phyloP scores from a whole-genome alignment of 1,284 basidiomycete species.

The Cutaneotrichosporon sp. region DNA sequence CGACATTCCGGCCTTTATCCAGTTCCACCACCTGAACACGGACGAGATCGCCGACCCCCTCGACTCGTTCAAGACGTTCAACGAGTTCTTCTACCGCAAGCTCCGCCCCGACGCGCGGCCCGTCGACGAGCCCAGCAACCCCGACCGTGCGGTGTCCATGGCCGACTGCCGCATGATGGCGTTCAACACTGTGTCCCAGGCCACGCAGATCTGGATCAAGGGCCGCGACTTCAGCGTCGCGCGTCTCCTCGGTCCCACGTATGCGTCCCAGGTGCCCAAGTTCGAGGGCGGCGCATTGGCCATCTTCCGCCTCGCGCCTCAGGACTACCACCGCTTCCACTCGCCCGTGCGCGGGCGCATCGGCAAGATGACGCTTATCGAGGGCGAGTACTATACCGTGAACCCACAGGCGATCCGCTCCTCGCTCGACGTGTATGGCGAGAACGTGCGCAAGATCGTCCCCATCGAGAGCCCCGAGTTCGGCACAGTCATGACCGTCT shows the following conservation, averaged over 20 bases:
- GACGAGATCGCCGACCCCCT: slow-evolving; percentile 78
- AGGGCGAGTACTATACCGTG: slow-evolving; percentile 88
- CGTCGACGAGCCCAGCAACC: slow-evolving; percentile 66
- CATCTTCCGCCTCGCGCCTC: slow-evolving; percentile 89
- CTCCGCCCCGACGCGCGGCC: slow-evolving; percentile 78
- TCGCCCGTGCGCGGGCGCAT: slow-evolving; percentile 80
- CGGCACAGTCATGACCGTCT: slow-evolving; percentile 82
- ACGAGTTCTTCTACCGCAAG: slow-evolving; percentile 82
- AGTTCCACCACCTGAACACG: slow-evolving; percentile 80
- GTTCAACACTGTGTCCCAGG: slow-evolving; percentile 77
- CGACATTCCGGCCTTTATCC: slow-evolving; percentile 82
- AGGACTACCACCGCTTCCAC: slow-evolving; percentile 97
- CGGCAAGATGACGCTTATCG: slow-evolving; percentile 71
- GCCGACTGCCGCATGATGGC: slow-evolving; percentile 95
- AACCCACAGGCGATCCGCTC: slow-evolving; percentile 55
- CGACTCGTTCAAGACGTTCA: slow-evolving; percentile 83
- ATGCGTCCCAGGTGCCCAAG: slow-evolving; percentile 61
- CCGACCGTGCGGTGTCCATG: slow-evolving; percentile 70
- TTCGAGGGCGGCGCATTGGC: slow-evolving; percentile 66
- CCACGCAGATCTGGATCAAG: slow-evolving; percentile 93
- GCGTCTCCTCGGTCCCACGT: slow-evolving; percentile 72
- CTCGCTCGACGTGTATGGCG: slow-evolving; percentile 82
- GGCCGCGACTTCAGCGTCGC: slow-evolving; percentile 84
- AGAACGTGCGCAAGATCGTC: slow-evolving; percentile 84
- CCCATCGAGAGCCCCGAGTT: slow-evolving; percentile 81